Evolutionary conservation across 2,329 filamentous ascomycete genomes (phyloP), one percentile per base, ranked within the genome.

Genomic region (Monilinia aucupariae): DNA sequence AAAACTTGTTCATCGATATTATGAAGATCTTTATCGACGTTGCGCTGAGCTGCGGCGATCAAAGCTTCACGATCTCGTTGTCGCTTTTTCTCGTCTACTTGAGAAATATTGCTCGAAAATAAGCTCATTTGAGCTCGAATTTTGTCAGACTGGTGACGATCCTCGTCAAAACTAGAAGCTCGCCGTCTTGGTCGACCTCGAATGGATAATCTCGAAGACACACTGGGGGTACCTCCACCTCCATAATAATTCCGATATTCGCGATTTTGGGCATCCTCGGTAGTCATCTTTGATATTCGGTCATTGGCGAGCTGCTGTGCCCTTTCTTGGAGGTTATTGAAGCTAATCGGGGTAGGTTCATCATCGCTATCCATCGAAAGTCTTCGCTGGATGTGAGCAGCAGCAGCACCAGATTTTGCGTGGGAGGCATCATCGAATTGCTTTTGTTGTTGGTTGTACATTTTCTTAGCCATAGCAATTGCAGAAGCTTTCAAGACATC

Each of bases 231-330:
- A 71, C 32, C 77, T 39, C 37, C 37, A 68, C 79, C 37, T 69
- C 79, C 83, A 71, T 96, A 96, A 74, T 96, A 92, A 52, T 89
- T 85, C 49, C 90, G 84, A 67, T 88, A 89, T 2, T 86, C 84
- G 5, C 82, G 80, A 63, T 81, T 81, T 66, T 85, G 81, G 59
- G 81, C 77, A 69, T 87, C 80, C 64, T 92, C 87, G 63, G 89
- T 83, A 48, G 93, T 85, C 64, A 97, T 85, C 72, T 88, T 93
- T 6, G 90, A 85, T 30, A 97, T 79, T 43, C 92, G 86, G 74
- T 96, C 90, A 63, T 92, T 86, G 0, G 93, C 92, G 61, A 94
- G 83, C 71, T 87, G 92, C 71, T 94, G 91, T 0, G 93, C 93
- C 7, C 89, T 88, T 71, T 96, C 91, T 72, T 97, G 91, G 1